Conservation (phyloP, 495 filamentous ascomycete species). For the Xylaria curta region DNA sequence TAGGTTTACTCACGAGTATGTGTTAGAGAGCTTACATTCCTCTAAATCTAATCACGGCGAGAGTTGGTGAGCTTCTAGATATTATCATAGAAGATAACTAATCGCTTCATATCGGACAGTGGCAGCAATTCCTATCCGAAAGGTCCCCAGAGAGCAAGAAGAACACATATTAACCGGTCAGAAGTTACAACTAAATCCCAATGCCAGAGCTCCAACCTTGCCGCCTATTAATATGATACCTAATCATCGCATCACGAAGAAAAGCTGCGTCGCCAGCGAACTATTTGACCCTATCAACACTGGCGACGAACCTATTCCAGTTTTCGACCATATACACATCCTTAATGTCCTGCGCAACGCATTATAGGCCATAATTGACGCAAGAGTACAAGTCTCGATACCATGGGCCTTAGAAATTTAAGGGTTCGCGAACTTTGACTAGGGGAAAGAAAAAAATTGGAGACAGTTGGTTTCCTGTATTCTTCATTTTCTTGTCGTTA, state of each 20-base stretch:
- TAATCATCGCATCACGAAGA: neutral
- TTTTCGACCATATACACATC: neutral
- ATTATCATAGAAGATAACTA: neutral
- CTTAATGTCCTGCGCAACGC: neutral
- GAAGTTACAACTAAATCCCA: neutral
- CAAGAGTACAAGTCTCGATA: neutral
- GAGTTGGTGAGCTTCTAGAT: neutral
- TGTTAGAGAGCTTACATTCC: neutral
- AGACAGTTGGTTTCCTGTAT: neutral
- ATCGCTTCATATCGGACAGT: neutral
- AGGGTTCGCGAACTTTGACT: neutral
- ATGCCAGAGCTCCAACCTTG: neutral
- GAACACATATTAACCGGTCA: too few species aligned
- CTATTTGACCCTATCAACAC: neutral
- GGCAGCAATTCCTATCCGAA: slow-evolving; percentile 15
- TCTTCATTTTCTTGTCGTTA: neutral
- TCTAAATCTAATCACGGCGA: neutral
- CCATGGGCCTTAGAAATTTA: slow-evolving; percentile 3
- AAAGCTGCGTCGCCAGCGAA: neutral
- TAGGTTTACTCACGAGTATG: slow-evolving; percentile 18
- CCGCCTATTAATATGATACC: neutral
- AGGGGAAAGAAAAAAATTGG: neutral
- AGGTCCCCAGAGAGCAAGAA: too few species aligned
- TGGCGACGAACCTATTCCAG: neutral
- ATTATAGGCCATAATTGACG: neutral